Percentiles rank a stretch among this genome's conserved stretches.
phyloP scores from a whole-genome alignment of 257 asterid genomes.

The Ilex aquifolium region DNA sequence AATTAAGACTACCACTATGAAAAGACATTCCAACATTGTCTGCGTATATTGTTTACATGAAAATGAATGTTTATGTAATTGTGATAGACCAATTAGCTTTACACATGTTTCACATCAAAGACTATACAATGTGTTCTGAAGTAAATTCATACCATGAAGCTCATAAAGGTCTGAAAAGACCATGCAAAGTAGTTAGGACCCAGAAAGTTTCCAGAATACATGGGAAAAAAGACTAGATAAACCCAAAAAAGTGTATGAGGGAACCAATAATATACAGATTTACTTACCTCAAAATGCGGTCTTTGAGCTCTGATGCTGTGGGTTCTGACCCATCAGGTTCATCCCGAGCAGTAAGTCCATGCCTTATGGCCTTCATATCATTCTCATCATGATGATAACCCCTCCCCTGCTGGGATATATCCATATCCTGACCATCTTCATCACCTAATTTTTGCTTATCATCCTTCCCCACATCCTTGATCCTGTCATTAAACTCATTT shows the following conservation, averaged over 20 bases:
- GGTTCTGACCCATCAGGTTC: constrained; percentile 28
- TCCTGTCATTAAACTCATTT: constrained; percentile 51
- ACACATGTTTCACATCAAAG: neutral
- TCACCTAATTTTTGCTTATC: constrained; percentile 22
- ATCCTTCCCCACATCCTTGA: constrained; percentile 46
- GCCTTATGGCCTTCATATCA: constrained; percentile 31
- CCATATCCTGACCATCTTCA: constrained; percentile 26
- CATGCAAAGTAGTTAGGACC: no score
- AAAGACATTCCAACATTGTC: no score
- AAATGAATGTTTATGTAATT: no score
- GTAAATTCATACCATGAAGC: neutral
- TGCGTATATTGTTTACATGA: no score
- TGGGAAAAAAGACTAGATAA: neutral
- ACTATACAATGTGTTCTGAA: no score
- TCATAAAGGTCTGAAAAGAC: neutral
- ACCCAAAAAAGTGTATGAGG: neutral
- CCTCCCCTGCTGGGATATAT: constrained; percentile 21
- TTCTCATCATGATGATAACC: constrained; percentile 25
- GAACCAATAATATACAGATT: constrained; percentile 4
- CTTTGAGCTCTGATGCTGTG: constrained; percentile 45
- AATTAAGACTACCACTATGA: no score
- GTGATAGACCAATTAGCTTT: neutral
- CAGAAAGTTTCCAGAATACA: neutral
- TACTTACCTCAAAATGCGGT: constrained; percentile 74
- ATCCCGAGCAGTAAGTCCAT: constrained; percentile 29